Evolutionary conservation across 2,329 filamentous ascomycete genomes (phyloP).

Genomic region (Graphiopsis chlorocephala): DNA sequence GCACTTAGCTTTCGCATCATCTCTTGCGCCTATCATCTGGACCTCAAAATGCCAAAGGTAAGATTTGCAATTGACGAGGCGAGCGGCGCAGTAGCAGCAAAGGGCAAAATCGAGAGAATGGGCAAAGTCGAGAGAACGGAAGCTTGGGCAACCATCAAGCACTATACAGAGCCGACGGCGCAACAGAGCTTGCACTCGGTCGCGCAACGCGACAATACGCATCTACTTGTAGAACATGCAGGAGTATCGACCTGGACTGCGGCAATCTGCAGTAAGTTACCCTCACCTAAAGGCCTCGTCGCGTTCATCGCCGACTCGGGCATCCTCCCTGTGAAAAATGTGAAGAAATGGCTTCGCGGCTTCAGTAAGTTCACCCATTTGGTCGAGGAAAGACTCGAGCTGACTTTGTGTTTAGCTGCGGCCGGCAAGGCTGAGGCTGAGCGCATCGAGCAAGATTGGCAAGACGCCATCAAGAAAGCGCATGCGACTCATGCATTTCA

Average conservation of each 20-base stretch:
- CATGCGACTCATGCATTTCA: not conserved
- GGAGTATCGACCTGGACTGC: not conserved
- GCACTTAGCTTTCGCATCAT: not conserved
- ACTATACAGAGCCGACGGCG: not conserved
- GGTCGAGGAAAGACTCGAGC: not conserved
- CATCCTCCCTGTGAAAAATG: not conserved
- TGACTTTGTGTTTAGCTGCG: not conserved
- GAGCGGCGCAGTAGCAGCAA: not conserved
- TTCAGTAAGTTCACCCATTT: not conserved
- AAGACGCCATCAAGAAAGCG: not conserved
- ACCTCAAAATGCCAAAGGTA: not conserved
- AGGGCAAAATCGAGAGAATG: not conserved
- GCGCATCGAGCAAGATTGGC: not conserved
- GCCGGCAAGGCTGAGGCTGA: not conserved
- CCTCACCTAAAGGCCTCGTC: not conserved
- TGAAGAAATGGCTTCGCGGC: not conserved
- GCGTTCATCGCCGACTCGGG: not conserved
- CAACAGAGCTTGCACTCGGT: not conserved
- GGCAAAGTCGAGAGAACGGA: not conserved
- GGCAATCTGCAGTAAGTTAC: not conserved
- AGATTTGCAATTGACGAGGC: not conserved
- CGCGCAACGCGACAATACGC: not conserved
- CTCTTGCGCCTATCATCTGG: not conserved
- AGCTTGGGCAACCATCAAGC: not conserved
- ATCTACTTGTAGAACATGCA: not conserved